Conservation (phyloP, 805 yeast species). For the Saccharomycopsis fermentans region DNA sequence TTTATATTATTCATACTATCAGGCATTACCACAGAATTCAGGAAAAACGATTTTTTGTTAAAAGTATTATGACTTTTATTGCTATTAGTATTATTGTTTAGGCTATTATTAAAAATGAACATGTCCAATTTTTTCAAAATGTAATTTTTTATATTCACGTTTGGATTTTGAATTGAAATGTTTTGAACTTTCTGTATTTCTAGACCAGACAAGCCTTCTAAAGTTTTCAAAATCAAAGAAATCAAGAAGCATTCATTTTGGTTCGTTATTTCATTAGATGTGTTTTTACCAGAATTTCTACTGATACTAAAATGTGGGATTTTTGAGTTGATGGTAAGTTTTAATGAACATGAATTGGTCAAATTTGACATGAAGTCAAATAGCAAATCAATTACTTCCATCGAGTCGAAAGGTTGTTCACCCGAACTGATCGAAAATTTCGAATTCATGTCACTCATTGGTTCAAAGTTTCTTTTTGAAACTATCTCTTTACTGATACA, state of each 20-base stretch:
- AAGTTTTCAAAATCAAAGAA: slow-evolving; percentile 11
- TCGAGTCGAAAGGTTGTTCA: background rate
- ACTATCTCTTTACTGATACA: slow-evolving; percentile 34
- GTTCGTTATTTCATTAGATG: background rate
- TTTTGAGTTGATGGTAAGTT: slow-evolving; percentile 4
- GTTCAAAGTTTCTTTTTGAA: slow-evolving; percentile 17
- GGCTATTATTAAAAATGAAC: slow-evolving; percentile 16
- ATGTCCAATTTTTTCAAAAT: slow-evolving; percentile 15
- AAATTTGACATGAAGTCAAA: slow-evolving; percentile 29
- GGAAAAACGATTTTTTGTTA: background rate
- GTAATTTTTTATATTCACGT: background rate
- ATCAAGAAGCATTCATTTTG: slow-evolving; percentile 14
- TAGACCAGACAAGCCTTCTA: slow-evolving; percentile 2
- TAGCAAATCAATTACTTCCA: slow-evolving; percentile 27
- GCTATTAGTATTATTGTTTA: slow-evolving; percentile 10
- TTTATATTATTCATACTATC: background rate
- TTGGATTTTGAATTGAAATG: background rate
- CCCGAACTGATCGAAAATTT: background rate
- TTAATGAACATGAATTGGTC: slow-evolving; percentile 16
- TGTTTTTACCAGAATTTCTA: background rate
- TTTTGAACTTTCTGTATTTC: slow-evolving; percentile 4
- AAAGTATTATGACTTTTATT: slow-evolving; percentile 6
- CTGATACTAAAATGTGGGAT: background rate
- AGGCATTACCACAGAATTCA: background rate
- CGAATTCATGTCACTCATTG: background rate